These are phyloP conservation scores for Asterella californica DNA, from an alignment of 225 moss, liverwort and hornwort genomes.

Conservation along the genomic window DNA sequence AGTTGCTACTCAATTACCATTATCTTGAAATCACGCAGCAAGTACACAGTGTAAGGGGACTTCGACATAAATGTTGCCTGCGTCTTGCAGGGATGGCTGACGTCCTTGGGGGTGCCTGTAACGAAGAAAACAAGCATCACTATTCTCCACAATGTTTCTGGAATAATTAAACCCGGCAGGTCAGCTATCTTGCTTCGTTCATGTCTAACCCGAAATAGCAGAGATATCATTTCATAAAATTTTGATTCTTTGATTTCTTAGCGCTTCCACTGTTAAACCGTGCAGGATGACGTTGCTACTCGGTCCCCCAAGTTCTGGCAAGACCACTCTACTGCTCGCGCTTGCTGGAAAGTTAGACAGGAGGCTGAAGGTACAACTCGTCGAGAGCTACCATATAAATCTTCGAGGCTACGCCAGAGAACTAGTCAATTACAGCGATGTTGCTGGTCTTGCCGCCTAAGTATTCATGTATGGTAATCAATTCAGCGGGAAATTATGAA, in stretches of 20 bases:
- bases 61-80: background rate
- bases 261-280: background rate
- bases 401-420: background rate
- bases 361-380: conserved; percentile 21
- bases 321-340: conserved; percentile 33
- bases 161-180: conserved; percentile 41
- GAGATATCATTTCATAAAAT: background rate
- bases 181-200: background rate
- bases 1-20: background rate
- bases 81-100: conserved; percentile 16
- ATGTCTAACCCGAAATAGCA: too few species aligned
- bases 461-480: background rate
- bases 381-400: background rate
- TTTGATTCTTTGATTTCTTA: background rate
- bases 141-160: conserved; percentile 30
- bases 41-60: too few species aligned
- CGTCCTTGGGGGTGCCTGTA: conserved; percentile 18
- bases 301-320: conserved; percentile 38
- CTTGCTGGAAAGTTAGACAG: conserved; percentile 38
- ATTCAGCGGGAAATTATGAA: too few species aligned
- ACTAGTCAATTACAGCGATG: background rate
- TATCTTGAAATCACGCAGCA: background rate
- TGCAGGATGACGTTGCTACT: conserved; percentile 40
- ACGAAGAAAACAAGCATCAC: conserved; percentile 30
- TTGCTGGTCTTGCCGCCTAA: too few species aligned